phyloP scores from a whole-genome alignment of 2,329 filamentous ascomycete genomes.

The Neofusicoccum kwambonambiense region DNA sequence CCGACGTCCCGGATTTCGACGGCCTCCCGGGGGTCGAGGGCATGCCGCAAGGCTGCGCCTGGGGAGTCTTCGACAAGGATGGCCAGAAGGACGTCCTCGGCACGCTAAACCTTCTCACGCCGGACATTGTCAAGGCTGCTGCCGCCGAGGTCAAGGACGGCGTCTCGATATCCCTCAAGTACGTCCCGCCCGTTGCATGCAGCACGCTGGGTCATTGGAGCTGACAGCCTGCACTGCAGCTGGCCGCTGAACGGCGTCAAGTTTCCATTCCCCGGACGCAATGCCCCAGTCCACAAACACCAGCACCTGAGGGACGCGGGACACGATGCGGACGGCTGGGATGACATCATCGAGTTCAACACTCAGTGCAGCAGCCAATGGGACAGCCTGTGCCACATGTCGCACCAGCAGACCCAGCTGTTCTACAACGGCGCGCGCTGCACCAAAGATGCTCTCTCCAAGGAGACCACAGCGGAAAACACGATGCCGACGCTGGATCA shows the following conservation, averaged over 20 bases:
- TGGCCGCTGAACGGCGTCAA: conserved; percentile 22
- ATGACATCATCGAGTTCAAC: conserved; percentile 49
- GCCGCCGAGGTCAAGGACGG: conserved; percentile 48
- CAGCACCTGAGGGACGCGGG: conserved; percentile 27
- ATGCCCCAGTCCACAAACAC: conserved; percentile 36
- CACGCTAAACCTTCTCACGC: conserved; percentile 55
- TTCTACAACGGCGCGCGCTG: background rate
- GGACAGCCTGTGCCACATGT: conserved; percentile 38
- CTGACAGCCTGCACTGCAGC: background rate
- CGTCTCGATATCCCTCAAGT: conserved; percentile 56
- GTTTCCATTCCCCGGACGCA: conserved; percentile 33
- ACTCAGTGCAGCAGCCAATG: conserved; percentile 58
- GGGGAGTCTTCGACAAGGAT: conserved; percentile 19
- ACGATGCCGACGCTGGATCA: conserved; percentile 18
- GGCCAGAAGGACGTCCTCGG: conserved; percentile 24
- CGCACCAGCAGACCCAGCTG: background rate
- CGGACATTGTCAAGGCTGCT: conserved; percentile 44
- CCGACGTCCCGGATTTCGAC: conserved; percentile 27
- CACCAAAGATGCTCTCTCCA: background rate
- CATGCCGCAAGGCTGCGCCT: conserved; percentile 12
- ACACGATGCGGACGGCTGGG: conserved; percentile 18
- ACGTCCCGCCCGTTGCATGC: conserved; percentile 18
- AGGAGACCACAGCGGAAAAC: background rate
- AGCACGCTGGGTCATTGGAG: no score
- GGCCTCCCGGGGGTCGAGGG: background rate